A percentile compares a stretch with the other conserved stretches of the same genome.
Evolutionary conservation across 371 early-diverging fungal species (phyloP).

Genomic region (Dipsacomyces acuminosporus): DNA sequence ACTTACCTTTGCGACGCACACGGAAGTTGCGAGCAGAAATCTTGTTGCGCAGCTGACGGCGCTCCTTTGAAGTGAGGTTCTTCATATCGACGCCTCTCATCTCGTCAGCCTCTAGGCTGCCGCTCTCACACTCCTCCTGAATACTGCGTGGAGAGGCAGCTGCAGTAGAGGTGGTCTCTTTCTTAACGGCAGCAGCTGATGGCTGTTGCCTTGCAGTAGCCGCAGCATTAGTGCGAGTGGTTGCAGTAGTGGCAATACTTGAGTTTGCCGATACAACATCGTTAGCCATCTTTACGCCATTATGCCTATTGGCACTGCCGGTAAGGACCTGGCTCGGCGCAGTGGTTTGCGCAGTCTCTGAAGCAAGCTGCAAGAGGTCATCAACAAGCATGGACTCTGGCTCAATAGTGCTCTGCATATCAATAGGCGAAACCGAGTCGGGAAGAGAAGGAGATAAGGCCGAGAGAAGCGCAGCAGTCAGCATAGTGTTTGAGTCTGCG

Average conservation of each 20-base stretch:
- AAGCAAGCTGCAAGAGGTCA: neutral
- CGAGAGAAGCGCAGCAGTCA: constrained; percentile 19
- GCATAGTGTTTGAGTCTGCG: constrained; percentile 10
- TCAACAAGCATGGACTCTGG: constrained; percentile 21
- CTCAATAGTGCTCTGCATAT: neutral
- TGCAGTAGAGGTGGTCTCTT: no score
- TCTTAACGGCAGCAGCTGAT: no score
- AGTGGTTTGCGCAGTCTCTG: neutral
- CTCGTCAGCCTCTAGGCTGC: constrained; percentile 14
- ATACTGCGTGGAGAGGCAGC: no score
- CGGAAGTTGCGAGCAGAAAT: constrained; percentile 86
- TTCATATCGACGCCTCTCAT: constrained; percentile 44
- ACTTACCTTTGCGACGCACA: constrained; percentile 76
- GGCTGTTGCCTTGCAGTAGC: no score
- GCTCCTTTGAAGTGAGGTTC: constrained; percentile 71
- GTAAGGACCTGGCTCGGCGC: no score
- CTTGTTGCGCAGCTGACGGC: constrained; percentile 82
- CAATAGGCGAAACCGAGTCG: neutral
- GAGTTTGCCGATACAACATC: no score
- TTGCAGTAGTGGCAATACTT: no score
- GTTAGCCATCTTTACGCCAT: no score
- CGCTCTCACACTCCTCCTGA: neutral
- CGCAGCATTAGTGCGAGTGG: no score
- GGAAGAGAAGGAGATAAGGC: constrained; percentile 3
- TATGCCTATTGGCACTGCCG: neutral